phyloP scores from a whole-genome alignment of 345 rosid species.

The Raphanus sativus region DNA sequence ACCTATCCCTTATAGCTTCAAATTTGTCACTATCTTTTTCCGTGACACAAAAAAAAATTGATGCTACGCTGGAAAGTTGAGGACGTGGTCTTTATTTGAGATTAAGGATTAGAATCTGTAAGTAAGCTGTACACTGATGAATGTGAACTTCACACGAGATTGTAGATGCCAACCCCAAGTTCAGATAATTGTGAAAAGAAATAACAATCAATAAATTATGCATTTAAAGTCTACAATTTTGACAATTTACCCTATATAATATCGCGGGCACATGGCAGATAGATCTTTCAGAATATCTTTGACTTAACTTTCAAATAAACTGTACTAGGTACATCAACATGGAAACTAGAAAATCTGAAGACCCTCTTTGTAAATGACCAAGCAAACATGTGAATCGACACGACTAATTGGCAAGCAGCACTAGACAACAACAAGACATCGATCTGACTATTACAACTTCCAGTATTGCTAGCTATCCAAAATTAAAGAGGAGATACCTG shows the following conservation, averaged over 20 bases:
- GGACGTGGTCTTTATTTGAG: constrained; percentile 4
- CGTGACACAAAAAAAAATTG: constrained; percentile 7
- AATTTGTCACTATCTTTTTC: constrained; percentile 23
- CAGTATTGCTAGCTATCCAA: not conserved
- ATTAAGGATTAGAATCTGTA: constrained; percentile 12
- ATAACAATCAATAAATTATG: not conserved
- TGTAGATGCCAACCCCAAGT: constrained; percentile 17
- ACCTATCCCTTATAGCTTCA: constrained; percentile 26
- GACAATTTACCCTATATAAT: constrained; percentile 27
- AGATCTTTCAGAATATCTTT: constrained; percentile 21
- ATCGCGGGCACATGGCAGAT: constrained; percentile 38
- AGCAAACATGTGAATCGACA: too few species aligned
- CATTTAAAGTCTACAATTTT: constrained; percentile 27
- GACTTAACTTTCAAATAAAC: constrained; percentile 19
- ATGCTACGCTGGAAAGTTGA: constrained; percentile 19
- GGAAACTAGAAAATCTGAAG: constrained; percentile 7
- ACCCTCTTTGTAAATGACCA: not conserved
- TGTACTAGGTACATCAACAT: constrained; percentile 29
- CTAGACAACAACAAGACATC: constrained; percentile 8
- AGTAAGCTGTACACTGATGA: constrained; percentile 5
- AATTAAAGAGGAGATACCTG: constrained; percentile 21
- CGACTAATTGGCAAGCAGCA: not conserved
- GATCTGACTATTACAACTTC: not conserved
- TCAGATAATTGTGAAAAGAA: not conserved
- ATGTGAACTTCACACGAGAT: constrained; percentile 18